phyloP scores from a whole-genome alignment of 768 basidiomycete genomes.

The Rhizopogon sp. region DNA sequence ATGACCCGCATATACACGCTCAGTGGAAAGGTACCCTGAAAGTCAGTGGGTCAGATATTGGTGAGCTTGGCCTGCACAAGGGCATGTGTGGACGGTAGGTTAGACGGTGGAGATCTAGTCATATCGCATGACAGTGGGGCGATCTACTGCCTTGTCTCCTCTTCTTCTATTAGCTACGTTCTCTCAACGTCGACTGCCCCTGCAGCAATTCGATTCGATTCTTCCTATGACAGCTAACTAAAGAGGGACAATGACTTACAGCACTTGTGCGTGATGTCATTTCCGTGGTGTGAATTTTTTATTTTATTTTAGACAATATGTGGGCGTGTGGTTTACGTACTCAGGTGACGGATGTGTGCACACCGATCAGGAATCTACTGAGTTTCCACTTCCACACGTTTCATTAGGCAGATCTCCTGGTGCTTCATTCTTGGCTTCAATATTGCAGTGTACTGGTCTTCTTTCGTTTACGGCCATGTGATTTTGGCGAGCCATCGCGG shows the following conservation, averaged over 20 bases:
- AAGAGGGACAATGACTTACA: background rate
- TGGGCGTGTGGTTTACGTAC: background rate
- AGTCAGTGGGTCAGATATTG: slow-evolving; percentile 42
- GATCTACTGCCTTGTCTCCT: background rate
- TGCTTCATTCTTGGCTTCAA: background rate
- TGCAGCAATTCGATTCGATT: background rate
- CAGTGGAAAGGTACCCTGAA: slow-evolving; percentile 43
- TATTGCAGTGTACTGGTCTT: background rate
- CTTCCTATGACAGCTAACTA: background rate
- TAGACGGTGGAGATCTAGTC: slow-evolving; percentile 37
- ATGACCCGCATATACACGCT: slow-evolving; percentile 21
- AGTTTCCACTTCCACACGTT: background rate
- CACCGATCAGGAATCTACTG: background rate
- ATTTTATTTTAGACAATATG: background rate
- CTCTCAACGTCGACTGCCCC: background rate
- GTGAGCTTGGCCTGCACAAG: slow-evolving; percentile 47
- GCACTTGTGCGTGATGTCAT: background rate
- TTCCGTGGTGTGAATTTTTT: background rate
- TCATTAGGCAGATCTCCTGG: background rate
- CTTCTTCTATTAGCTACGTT: background rate
- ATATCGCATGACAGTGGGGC: background rate
- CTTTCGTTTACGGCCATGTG: background rate
- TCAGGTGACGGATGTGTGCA: background rate
- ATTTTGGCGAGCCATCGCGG: background rate
- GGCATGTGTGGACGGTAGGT: slow-evolving; percentile 60